Conservation (phyloP, 164 flowering plant species). For the Dillenia suffruticosa region DNA sequence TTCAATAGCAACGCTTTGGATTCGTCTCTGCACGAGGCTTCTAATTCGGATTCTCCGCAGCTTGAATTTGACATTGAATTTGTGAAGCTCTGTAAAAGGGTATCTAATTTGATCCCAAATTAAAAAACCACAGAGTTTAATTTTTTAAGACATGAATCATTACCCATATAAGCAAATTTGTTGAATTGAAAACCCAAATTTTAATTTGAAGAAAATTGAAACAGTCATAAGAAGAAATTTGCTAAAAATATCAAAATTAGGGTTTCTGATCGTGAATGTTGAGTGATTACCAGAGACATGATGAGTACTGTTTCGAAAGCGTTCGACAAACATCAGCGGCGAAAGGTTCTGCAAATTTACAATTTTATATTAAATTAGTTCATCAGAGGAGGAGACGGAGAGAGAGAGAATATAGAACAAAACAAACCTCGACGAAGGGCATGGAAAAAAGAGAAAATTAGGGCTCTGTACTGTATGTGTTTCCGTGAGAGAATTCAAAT, state of each 20-base stretch:
- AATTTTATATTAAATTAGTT: background rate
- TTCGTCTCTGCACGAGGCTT: conserved; percentile 52
- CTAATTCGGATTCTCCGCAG: conserved; percentile 32
- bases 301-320: conserved; percentile 18
- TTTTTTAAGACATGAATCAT: conserved; percentile 1
- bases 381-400: background rate
- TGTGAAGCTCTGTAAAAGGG: conserved; percentile 24
- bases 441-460: background rate
- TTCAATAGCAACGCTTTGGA: conserved; percentile 53
- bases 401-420: background rate
- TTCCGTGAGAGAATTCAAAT: background rate
- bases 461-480: background rate
- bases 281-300: conserved; percentile 28
- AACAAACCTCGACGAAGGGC: conserved; percentile 10
- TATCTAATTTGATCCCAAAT: conserved; percentile 5
- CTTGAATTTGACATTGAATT: conserved; percentile 35
- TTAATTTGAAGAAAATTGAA: background rate
- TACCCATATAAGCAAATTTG: background rate
- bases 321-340: conserved; percentile 18
- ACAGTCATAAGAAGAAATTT: no score
- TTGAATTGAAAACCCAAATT: background rate
- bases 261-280: background rate
- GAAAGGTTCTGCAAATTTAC: conserved; percentile 27
- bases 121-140: conserved; percentile 1
- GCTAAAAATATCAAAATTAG: background rate